Evolutionary conservation across 495 filamentous ascomycete genomes (phyloP).

Genomic region (Penicillium fimorum): DNA sequence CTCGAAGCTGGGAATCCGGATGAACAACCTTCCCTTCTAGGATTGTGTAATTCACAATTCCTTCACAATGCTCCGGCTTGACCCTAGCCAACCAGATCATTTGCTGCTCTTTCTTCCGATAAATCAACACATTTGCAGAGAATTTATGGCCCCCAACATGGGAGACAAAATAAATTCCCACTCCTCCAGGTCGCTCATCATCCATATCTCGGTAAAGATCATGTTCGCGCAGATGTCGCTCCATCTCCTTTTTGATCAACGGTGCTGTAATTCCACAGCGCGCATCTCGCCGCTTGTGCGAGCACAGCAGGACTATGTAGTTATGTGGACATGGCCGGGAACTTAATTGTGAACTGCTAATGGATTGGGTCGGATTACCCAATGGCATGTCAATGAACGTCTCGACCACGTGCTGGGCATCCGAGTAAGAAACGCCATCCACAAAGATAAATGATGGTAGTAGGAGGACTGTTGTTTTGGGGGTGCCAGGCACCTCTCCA

Average conservation of each 20-base stretch:
- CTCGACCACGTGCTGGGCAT: slow-evolving; percentile 67
- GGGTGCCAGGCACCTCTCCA: neutral
- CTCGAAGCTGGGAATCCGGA: slow-evolving; percentile 77
- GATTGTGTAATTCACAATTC: slow-evolving; percentile 83
- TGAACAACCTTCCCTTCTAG: slow-evolving; percentile 92
- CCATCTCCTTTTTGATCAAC: slow-evolving; percentile 78
- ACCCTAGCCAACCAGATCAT: slow-evolving; percentile 94
- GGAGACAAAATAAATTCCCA: slow-evolving; percentile 90
- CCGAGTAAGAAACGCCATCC: slow-evolving; percentile 69
- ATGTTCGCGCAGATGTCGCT: slow-evolving; percentile 78
- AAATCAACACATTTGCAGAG: slow-evolving; percentile 85
- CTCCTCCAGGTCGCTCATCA: slow-evolving; percentile 81
- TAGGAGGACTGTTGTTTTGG: slow-evolving; percentile 73
- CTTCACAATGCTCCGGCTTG: slow-evolving; percentile 87
- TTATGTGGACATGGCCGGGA: slow-evolving; percentile 72
- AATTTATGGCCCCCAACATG: slow-evolving; percentile 97
- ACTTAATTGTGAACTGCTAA: slow-evolving; percentile 46
- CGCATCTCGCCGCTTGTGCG: slow-evolving; percentile 85
- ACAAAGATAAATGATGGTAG: slow-evolving; percentile 84
- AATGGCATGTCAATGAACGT: slow-evolving; percentile 56
- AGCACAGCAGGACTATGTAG: slow-evolving; percentile 87
- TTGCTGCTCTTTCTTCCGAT: slow-evolving; percentile 69
- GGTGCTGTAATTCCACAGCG: slow-evolving; percentile 95
- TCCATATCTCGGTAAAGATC: slow-evolving; percentile 81
- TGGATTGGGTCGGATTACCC: slow-evolving; percentile 46